Conservation (phyloP, 495 filamentous ascomycete species). For the Hamigera avellanea region DNA sequence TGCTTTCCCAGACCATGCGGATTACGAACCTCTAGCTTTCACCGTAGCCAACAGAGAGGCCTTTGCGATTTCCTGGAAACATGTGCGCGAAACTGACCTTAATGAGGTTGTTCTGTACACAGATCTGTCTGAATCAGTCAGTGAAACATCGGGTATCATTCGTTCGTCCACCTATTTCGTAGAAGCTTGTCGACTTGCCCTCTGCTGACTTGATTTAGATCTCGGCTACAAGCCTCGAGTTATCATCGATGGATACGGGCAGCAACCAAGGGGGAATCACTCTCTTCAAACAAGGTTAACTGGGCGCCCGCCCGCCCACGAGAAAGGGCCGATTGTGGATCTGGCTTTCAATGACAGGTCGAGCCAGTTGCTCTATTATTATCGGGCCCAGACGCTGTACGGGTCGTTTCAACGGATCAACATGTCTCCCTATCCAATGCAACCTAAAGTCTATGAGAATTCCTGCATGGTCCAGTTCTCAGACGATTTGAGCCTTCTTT, state of each 20-base stretch:
- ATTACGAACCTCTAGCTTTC: constrained; percentile 23
- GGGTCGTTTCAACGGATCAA: constrained; percentile 17
- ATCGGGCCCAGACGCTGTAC: constrained; percentile 18
- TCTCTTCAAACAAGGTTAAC: background rate
- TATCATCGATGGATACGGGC: constrained; percentile 2
- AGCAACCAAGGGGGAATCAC: constrained; percentile 1
- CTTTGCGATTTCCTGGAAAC: constrained; percentile 34
- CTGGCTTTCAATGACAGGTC: constrained; percentile 27
- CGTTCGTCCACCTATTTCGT: constrained; percentile 7
- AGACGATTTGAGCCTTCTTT: constrained; percentile 16
- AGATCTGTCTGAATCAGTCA: constrained; percentile 1
- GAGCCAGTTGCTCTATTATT: constrained; percentile 24
- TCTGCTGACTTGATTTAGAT: constrained; percentile 3
- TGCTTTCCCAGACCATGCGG: constrained; percentile 17
- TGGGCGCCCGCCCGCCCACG: background rate
- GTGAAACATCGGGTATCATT: constrained; percentile 3
- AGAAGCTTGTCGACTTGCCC: background rate
- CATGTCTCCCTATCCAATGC: constrained; percentile 1
- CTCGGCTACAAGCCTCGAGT: constrained; percentile 8
- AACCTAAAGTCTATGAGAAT: constrained; percentile 17
- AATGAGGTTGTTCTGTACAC: constrained; percentile 22
- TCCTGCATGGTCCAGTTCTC: constrained; percentile 17
- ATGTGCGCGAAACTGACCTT: constrained; percentile 11
- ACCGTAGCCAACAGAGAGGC: constrained; percentile 10
- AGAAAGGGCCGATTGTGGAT: constrained; percentile 16